Percentiles rank a stretch among this genome's conserved stretches.
These are phyloP conservation scores for Paratrypanosoma confusum DNA, from an alignment of 208 protist species.

Conservation along the genomic window DNA sequence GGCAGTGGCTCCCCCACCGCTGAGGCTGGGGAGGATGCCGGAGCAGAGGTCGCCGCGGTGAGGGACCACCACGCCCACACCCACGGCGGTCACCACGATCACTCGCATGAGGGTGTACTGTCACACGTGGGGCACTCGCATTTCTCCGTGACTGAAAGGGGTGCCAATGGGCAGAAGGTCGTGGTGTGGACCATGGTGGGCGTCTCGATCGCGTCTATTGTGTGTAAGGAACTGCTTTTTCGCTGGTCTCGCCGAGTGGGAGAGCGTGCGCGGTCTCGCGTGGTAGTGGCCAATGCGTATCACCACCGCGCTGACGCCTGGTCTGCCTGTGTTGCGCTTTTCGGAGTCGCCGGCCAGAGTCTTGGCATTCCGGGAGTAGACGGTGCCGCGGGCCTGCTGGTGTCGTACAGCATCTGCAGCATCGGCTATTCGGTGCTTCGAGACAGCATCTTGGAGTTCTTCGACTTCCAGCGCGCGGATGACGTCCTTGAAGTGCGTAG, in stretches of 20 bases:
- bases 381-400: conserved; percentile 59
- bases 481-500: conserved; percentile 52
- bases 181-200: conserved; percentile 79
- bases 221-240: conserved; percentile 73
- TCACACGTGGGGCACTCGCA: conserved; percentile 81
- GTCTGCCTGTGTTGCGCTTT: conserved; percentile 67
- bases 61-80: conserved; percentile 12
- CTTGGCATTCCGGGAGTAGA: conserved; percentile 66
- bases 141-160: conserved; percentile 47
- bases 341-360: conserved; percentile 63
- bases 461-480: conserved; percentile 66
- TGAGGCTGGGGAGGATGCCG: conserved; percentile 3
- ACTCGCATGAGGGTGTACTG: too few relatives aligned
- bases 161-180: conserved; percentile 33
- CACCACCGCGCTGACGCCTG: conserved; percentile 85
- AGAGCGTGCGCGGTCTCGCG: conserved; percentile 53
- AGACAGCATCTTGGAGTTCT: conserved; percentile 67
- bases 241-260: conserved; percentile 71
- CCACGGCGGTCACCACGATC: conserved; percentile 10
- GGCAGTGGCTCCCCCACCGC: conserved; percentile 6
- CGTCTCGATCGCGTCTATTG: conserved; percentile 47
- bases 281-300: conserved; percentile 82
- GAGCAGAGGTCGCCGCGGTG: neutral
- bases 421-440: conserved; percentile 63
- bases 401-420: conserved; percentile 67